Percentiles rank a stretch among this genome's conserved stretches.
Evolutionary conservation across 2,329 filamentous ascomycete genomes (phyloP).

Genomic region (Cryphonectria parasitica): DNA sequence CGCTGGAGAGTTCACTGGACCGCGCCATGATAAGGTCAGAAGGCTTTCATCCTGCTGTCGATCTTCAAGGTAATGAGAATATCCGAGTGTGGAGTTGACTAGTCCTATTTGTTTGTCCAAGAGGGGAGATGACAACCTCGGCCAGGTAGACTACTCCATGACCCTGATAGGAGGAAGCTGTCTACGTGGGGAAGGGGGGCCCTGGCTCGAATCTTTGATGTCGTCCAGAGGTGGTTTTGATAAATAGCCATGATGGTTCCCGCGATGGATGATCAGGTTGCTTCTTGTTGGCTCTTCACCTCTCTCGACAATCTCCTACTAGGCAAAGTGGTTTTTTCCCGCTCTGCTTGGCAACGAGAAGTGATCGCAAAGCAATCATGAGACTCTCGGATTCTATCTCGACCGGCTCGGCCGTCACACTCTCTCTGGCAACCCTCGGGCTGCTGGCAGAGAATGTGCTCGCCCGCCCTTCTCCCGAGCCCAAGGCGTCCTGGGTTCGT

Average conservation of each 20-base stretch:
- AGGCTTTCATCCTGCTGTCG: neutral
- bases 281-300: neutral
- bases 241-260: neutral
- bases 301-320: neutral
- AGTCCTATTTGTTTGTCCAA: neutral
- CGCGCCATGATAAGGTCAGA: neutral
- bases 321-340: neutral
- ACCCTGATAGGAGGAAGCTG: neutral
- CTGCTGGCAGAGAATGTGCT: constrained; percentile 32
- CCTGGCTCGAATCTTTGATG: neutral
- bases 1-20: neutral
- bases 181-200: neutral
- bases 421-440: constrained; percentile 26
- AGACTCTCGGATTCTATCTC: neutral
- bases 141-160: neutral
- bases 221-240: neutral
- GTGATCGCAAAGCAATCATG: constrained; percentile 10
- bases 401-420: constrained; percentile 14
- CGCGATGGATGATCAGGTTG: neutral
- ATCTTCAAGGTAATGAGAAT: constrained; percentile 3
- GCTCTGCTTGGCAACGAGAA: constrained; percentile 2
- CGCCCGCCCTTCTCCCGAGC: constrained; percentile 34
- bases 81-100: neutral
- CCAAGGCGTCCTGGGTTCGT: constrained; percentile 34
- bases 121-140: neutral